A percentile compares a stretch with the other conserved stretches of the same genome.
phyloP scores from a whole-genome alignment of 805 yeast genomes.

The Metschnikowia orientalis region DNA sequence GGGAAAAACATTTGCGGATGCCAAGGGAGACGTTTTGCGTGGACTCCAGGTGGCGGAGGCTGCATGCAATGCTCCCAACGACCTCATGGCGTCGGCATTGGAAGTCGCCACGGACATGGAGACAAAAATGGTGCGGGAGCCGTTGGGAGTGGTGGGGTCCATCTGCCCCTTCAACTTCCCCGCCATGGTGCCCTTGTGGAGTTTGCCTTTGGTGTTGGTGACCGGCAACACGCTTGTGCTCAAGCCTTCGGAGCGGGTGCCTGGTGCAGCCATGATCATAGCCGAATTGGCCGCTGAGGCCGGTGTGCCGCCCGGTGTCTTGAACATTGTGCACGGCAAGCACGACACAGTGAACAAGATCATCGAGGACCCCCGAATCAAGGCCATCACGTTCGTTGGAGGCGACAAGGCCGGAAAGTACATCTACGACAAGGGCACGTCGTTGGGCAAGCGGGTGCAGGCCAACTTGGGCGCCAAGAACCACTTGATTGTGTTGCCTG shows the following conservation, averaged over 20 bases:
- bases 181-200: constrained; percentile 73
- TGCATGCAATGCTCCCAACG: constrained; percentile 61
- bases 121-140: constrained; percentile 70
- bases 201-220: constrained; percentile 56
- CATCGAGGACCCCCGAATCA: constrained; percentile 67
- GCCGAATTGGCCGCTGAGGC: constrained; percentile 70
- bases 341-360: constrained; percentile 68
- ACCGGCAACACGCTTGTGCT: constrained; percentile 70
- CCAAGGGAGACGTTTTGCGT: constrained; percentile 67
- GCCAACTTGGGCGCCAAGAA: constrained; percentile 78
- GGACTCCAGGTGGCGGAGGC: constrained; percentile 79
- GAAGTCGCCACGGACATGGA: constrained; percentile 75
- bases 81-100: constrained; percentile 56
- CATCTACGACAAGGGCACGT: constrained; percentile 60
- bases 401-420: constrained; percentile 76
- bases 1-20: constrained; percentile 73
- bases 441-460: constrained; percentile 71
- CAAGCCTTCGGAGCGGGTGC: constrained; percentile 63
- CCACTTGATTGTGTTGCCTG: constrained; percentile 70
- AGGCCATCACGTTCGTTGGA: constrained; percentile 76
- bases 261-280: constrained; percentile 73
- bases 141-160: constrained; percentile 72
- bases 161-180: constrained; percentile 83
- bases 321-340: constrained; percentile 70
- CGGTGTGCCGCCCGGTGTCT: constrained; percentile 71